Base-by-base conservation (phyloP, 306 rosid species). In the Cucurbita ficifolia region DNA sequence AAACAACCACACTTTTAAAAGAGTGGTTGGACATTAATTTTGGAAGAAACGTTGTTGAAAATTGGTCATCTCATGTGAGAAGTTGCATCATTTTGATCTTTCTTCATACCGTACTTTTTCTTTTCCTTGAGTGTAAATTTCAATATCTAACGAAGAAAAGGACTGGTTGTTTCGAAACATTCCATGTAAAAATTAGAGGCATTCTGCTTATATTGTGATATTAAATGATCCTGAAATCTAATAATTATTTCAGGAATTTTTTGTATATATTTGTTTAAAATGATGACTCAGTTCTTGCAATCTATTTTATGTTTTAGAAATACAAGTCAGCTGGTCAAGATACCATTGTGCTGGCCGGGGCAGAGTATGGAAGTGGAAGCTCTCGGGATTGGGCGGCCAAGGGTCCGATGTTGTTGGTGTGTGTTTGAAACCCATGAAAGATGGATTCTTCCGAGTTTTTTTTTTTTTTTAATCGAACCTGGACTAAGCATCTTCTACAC, bases 321-420 rank as follows among this genome's bases (percentile, higher is more conserved):
- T 90, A 93, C 77, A 93, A 79, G 82, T 70, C 85, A 72, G 87
- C 89, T 40, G 96, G 94, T 62, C 84, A 90, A 46, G 96, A 79
- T 81, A 88, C 96, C 49, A 85, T 93, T 79, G 82, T 93, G 48
- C 74, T 93, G 64, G 98, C 98, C 67, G 97, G 97, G 70, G 96
- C 94, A 3, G 97, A 93, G 83, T 90, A 93, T 77, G 97, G 98
- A 18, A 93, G 92, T 29, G 94, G 96, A 80, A 93, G 98, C 83
- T 93, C 96, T 57, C 79, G 96, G 60, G 97, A 93, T 81, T 93
- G 96, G 96, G 96, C 98, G 14, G 98, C 97, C 60, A 93, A 93
- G 92, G 97, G 98, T 62, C 98, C 97, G 73, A 90, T 94, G 98
- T 81, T 94, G 73, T 80, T 90, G 89, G 96, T 94, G 76, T 84